Percentiles rank a stretch among this genome's conserved stretches.
Conservation (phyloP, 2,329 filamentous ascomycete genomes). For the Sclerotinia minor region DNA sequence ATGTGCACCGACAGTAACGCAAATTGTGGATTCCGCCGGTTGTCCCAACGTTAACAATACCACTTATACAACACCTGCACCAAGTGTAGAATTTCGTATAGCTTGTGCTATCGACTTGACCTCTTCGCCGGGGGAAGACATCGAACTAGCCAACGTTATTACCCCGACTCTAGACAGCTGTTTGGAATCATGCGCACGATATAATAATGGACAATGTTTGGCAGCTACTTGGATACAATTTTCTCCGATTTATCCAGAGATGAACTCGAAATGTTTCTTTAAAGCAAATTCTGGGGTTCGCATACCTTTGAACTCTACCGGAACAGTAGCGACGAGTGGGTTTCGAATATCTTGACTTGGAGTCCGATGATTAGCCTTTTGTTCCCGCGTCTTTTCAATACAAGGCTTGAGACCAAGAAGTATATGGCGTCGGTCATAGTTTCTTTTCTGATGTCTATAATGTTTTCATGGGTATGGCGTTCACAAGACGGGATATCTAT, state of each 20-base stretch:
- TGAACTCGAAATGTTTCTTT: constrained; percentile 33
- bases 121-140: constrained; percentile 25
- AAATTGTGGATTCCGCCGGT: constrained; percentile 30
- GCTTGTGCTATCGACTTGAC: constrained; percentile 29
- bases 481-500: neutral
- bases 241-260: constrained; percentile 25
- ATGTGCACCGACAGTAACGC: constrained; percentile 20
- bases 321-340: constrained; percentile 19
- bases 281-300: constrained; percentile 28
- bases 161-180: constrained; percentile 27
- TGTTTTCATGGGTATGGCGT: neutral
- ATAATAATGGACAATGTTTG: constrained; percentile 28
- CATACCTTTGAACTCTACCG: constrained; percentile 12
- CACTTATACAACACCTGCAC: constrained; percentile 28
- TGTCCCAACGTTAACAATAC: constrained; percentile 31
- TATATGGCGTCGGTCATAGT: neutral
- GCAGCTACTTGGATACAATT: constrained; percentile 36
- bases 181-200: constrained; percentile 30
- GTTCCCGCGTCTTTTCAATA: neutral
- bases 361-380: neutral
- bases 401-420: neutral
- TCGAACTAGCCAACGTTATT: constrained; percentile 29
- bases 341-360: constrained; percentile 2
- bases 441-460: neutral
- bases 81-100: constrained; percentile 28